Percentiles rank a stretch among this genome's conserved stretches.
phyloP scores from a whole-genome alignment of 176 grass and related monocot genomes.

The Musa troglodytarum region DNA sequence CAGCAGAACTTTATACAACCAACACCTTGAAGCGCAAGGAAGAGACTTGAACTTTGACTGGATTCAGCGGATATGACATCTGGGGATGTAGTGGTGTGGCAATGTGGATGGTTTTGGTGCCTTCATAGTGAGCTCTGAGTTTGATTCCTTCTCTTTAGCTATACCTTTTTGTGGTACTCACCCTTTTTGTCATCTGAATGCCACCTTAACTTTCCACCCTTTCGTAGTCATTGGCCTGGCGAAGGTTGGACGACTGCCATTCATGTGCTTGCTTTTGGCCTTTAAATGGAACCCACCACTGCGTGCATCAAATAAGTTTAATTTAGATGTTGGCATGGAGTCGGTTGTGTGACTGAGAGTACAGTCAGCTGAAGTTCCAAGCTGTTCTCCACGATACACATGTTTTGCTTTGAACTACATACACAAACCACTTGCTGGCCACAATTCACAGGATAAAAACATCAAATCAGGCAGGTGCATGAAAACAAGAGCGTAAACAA shows the following conservation, averaged over 20 bases:
- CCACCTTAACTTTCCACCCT: not conserved
- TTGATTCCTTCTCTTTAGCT: conserved; percentile 5
- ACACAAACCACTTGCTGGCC: too few species aligned
- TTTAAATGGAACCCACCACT: not conserved
- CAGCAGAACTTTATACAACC: conserved; percentile 3
- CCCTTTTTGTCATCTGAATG: not conserved
- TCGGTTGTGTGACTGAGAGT: not conserved
- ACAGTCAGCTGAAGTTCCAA: too few species aligned
- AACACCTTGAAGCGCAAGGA: conserved; percentile 17
- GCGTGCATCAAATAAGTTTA: not conserved
- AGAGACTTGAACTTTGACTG: conserved; percentile 1
- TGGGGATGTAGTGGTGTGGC: not conserved
- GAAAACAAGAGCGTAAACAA: too few species aligned
- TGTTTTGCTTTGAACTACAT: too few species aligned
- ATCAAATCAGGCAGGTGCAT: too few species aligned
- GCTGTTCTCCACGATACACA: not conserved
- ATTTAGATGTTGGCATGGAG: not conserved
- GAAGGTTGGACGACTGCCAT: not conserved
- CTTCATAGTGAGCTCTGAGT: conserved; percentile 35
- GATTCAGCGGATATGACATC: not conserved
- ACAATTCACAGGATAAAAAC: too few species aligned
- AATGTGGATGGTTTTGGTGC: conserved; percentile 24
- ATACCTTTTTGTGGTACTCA: not conserved
- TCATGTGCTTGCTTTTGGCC: not conserved
- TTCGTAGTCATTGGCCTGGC: not conserved